These are phyloP conservation scores for Saccharomyces uvarum DNA, from an alignment of 1,139 yeast genomes.

Conservation along the genomic window DNA sequence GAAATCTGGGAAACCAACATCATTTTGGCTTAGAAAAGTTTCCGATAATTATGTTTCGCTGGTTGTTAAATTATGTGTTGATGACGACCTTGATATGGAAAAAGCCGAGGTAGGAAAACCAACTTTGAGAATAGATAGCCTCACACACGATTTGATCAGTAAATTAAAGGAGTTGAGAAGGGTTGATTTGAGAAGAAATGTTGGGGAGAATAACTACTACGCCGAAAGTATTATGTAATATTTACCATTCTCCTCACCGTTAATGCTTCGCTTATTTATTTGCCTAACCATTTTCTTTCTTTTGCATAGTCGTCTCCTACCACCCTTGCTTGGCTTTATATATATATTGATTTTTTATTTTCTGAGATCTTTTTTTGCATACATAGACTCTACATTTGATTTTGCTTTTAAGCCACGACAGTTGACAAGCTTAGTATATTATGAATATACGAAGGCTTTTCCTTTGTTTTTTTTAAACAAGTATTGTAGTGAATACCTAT, in stretches of 20 bases:
- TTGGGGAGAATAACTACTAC: conserved; percentile 26
- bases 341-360: neutral
- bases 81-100: conserved; percentile 9
- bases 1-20: conserved; percentile 15
- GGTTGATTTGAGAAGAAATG: conserved; percentile 24
- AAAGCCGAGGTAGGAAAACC: conserved; percentile 2
- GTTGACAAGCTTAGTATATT: neutral
- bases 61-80: conserved; percentile 13
- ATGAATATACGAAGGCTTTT: neutral
- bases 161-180: conserved; percentile 14
- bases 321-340: neutral
- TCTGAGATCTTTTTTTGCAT: neutral
- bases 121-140: conserved; percentile 3
- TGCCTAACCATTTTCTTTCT: neutral
- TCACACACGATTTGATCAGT: conserved; percentile 3
- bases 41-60: conserved; percentile 14
- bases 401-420: neutral
- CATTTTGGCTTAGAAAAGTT: conserved; percentile 12
- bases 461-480: neutral
- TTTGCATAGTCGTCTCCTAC: neutral
- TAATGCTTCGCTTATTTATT: conserved; percentile 3
- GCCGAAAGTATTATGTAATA: neutral
- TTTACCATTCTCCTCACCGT: neutral
- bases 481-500: neutral
- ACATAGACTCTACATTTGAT: neutral